phyloP scores from a whole-genome alignment of 2,329 filamentous ascomycete genomes.

The Epichloe hybrida region DNA sequence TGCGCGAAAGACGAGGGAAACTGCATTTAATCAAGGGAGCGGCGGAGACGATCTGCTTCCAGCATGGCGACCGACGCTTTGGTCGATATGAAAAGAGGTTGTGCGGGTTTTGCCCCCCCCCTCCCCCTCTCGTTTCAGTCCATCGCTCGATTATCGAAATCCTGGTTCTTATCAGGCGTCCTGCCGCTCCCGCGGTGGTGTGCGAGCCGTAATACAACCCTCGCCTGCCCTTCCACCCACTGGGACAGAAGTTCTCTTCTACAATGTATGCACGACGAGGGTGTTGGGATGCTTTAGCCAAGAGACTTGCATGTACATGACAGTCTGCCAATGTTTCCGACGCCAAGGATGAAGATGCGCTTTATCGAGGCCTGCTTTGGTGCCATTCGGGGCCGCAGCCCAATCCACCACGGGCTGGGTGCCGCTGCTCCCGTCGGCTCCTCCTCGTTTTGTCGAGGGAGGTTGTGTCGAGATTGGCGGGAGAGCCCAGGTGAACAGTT shows the following conservation, averaged over 20 bases:
- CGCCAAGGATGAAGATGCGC: slow-evolving; percentile 65
- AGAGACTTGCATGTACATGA: slow-evolving; percentile 51
- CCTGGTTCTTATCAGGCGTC: slow-evolving; percentile 16
- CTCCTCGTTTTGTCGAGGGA: not conserved
- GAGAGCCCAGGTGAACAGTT: slow-evolving; percentile 23
- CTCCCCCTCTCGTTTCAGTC: slow-evolving; percentile 29
- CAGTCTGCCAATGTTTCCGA: slow-evolving; percentile 70
- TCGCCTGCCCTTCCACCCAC: slow-evolving; percentile 27
- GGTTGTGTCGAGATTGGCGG: slow-evolving; percentile 14
- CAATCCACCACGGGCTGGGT: not conserved
- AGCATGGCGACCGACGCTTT: slow-evolving; percentile 59
- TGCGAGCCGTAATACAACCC: slow-evolving; percentile 30
- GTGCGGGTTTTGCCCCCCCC: slow-evolving; percentile 32
- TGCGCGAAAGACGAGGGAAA: slow-evolving; percentile 69
- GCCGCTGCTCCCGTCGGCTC: not conserved
- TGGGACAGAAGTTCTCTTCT: slow-evolving; percentile 33
- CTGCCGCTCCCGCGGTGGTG: slow-evolving; percentile 14
- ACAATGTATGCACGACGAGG: slow-evolving; percentile 64
- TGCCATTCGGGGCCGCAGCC: not conserved
- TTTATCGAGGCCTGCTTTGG: slow-evolving; percentile 11
- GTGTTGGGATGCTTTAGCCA: slow-evolving; percentile 44
- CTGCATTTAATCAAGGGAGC: slow-evolving; percentile 47
- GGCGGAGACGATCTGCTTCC: slow-evolving; percentile 39
- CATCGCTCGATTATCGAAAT: slow-evolving; percentile 40
- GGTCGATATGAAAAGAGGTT: slow-evolving; percentile 66